Base-by-base conservation (phyloP, 2,329 filamentous ascomycete species). In the Scedosporium boydii region DNA sequence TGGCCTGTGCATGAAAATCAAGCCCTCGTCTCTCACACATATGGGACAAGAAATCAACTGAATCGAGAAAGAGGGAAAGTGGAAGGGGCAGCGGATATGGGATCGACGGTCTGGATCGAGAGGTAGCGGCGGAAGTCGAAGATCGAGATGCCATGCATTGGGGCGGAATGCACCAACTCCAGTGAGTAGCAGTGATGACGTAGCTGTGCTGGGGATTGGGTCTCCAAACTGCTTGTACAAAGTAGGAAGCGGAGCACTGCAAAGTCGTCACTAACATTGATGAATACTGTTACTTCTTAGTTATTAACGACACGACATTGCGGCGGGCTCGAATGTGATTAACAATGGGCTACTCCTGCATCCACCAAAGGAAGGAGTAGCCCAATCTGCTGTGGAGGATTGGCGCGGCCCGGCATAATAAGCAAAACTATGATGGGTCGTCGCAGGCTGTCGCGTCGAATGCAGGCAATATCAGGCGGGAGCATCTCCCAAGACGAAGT, bases 341-440 rank as follows among this genome's bases (percentile, higher is more conserved):
- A 21, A 48, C 44, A 48, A 48, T 21, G 44, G 18, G 42, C 42
- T 46, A 16, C 5, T 16, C 18, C 12, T 46, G 16, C 18, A 46
- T 46, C 42, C 16, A 21, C n/a, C n/a, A 21, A 48, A 14, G 44
- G 44, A 48, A 21, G 44, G 44, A 12, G 44, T 21, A 48, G 16
- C 51, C 51, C 23, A 56, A 27, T 56, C 51, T 29, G 7, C 6
- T 51, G 46, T 29, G 58, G 58, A 26, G 38, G 58, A 59, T 59
- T 46, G 38, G 23, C 34, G 58, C 58, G 58, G 41, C n/a, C 42
- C 58, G 58, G 41, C 58, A 59, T 59, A 59, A 59, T 44, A 59
- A 23, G 38, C 18, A 23, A 23, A 21, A 46, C 34, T 59, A 59
- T 59, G 58, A 58, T 58, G 56, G 18, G 56, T n/a, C 10, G 27